Base-by-base conservation (phyloP, 805 yeast species). In the Candida peoriensis region DNA sequence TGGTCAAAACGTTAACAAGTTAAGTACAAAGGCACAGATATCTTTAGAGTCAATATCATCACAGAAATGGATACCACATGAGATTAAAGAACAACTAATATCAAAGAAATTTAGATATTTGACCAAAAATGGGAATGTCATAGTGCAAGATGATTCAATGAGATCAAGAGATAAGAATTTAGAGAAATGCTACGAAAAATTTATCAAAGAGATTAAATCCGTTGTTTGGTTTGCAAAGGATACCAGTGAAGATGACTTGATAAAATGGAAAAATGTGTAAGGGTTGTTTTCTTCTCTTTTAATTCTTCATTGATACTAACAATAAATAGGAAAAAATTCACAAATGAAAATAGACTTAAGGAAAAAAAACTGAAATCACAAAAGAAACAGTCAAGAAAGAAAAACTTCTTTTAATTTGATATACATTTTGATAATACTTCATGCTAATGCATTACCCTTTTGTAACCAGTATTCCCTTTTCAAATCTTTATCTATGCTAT, bases 1-100 rank as follows among this genome's bases (percentile, higher is more conserved):
- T 2, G 95, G 95, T 0, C 95, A 85, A 47, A 81, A 86, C 50
- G 94, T 86, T 9, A 85, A 85, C 55, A 85, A 85, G 47, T 67
- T 61, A 37, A 67, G 63, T 20, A 70, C 83, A 2, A 80, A 84
- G 48, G 85, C 88, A 7, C 78, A 85, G 0, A 52, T 85, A 14
- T 61, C 72, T 5, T 47, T 79, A 1, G 56, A 56, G 5, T 54
- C 63, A 23, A 69, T 85, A 70, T 55, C 66, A 2, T 43, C 49
- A 2, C 70, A 71, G 2, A 39, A 49, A 5, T 81, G 89, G 88
- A 66, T 83, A 4, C 90, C 93, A 1, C 41, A 36, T 5, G 67
- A 68, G 5, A 59, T 80, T 2, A 55, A 67, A 33, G 40, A 45
- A 2, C 80, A 74, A 37, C 42, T 76, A 8, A 16, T 48, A 4